Percentiles rank a stretch among this genome's conserved stretches.
Evolutionary conservation across 306 rosid genomes (phyloP).

Genomic region (Castanea mollissima): DNA sequence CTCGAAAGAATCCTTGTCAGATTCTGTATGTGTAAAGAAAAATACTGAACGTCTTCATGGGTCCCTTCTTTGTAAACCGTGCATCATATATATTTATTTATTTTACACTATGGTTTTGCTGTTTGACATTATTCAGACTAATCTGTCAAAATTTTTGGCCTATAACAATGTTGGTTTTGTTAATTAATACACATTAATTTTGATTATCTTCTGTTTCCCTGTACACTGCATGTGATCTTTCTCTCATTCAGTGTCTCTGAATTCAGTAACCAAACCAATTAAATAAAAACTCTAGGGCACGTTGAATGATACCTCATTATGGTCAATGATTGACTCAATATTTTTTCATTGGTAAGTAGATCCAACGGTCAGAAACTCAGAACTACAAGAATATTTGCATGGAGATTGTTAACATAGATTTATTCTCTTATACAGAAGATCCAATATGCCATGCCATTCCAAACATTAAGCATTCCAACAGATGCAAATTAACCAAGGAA

Average conservation of each 20-base stretch:
- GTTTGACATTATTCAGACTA: neutral
- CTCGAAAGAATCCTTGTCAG: neutral
- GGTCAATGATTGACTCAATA: neutral
- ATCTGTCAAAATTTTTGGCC: neutral
- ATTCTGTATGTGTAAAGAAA: neutral
- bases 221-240: neutral
- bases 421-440: neutral
- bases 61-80: neutral
- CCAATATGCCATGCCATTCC: conserved; percentile 14
- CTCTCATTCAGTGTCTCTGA: neutral
- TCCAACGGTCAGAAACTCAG: neutral
- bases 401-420: neutral
- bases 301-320: neutral
- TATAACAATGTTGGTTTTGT: neutral
- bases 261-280: neutral
- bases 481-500: neutral
- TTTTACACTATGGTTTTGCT: neutral
- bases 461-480: neutral
- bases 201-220: neutral
- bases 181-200: neutral
- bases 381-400: neutral
- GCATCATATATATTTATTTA: neutral
- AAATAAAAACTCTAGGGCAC: neutral
- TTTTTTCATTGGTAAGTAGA: neutral
- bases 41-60: neutral